phyloP scores from a whole-genome alignment of 352 stramenopile species.

The Globisporangium emineosum region DNA sequence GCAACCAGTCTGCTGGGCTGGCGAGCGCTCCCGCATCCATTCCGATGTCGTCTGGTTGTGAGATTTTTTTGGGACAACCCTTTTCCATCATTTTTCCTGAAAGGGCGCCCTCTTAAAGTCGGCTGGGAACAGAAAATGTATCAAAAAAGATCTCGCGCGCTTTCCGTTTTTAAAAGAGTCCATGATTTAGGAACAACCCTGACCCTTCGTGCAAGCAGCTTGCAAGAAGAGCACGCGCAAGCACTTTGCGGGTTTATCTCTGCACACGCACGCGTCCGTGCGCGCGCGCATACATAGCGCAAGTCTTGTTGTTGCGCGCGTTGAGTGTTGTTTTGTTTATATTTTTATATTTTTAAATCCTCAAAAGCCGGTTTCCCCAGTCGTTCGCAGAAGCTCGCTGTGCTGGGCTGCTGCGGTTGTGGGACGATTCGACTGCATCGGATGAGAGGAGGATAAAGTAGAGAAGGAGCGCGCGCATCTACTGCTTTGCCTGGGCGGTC shows the following conservation, averaged over 20 bases:
- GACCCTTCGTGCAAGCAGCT: neutral
- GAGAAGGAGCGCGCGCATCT: neutral
- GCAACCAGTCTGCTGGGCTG: neutral
- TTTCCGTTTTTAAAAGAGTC: neutral
- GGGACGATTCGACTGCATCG: neutral
- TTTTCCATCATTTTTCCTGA: conserved; percentile 1
- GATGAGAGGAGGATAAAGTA: neutral
- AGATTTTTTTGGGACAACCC: neutral
- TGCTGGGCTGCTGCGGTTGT: conserved; percentile 3
- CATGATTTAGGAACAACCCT: conserved; percentile 9
- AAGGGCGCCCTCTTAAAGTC: neutral
- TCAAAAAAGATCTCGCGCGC: neutral
- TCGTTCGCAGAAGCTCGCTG: neutral
- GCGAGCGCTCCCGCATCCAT: neutral
- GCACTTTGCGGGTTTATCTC: neutral
- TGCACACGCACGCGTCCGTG: neutral
- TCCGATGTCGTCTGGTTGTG: conserved; percentile 3
- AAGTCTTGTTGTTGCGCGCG: neutral
- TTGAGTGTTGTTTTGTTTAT: neutral
- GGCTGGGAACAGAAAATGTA: neutral
- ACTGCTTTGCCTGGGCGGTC: neutral
- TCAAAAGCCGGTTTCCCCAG: conserved; percentile 6
- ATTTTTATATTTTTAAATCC: neutral
- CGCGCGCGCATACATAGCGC: conserved; percentile 1
- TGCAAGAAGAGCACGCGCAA: neutral